A percentile compares a stretch with the other conserved stretches of the same genome.
Evolutionary conservation across 2,329 filamentous ascomycete species (phyloP).

Genomic region (Blastomyces emzantsi): DNA sequence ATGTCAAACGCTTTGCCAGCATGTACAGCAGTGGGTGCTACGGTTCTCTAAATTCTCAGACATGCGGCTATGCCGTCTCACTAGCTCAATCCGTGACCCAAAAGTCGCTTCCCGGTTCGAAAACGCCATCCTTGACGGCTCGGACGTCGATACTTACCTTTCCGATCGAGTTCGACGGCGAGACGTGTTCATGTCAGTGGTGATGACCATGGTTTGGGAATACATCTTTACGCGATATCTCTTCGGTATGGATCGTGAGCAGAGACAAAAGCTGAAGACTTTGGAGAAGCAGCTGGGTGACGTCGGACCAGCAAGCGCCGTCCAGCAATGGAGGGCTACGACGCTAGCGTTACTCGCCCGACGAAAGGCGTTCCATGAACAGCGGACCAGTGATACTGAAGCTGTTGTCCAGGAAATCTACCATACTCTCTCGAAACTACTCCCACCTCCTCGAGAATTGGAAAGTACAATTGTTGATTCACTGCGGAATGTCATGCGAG

Average conservation of each 20-base stretch:
- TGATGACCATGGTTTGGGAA: conserved; percentile 99
- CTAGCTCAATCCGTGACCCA: conserved; percentile 77
- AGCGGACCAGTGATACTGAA: conserved; percentile 84
- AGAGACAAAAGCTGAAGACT: conserved; percentile 92
- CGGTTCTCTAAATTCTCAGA: conserved; percentile 98
- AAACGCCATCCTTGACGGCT: conserved; percentile 87
- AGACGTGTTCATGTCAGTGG: conserved; percentile 96
- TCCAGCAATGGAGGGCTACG: conserved; percentile 93
- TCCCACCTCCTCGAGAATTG: conserved; percentile 75
- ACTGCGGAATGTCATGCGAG: conserved; percentile 74
- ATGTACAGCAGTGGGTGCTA: conserved; percentile 95
- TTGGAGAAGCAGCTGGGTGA: conserved; percentile 87
- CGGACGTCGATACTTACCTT: conserved; percentile 82
- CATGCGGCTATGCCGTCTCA: conserved; percentile 74
- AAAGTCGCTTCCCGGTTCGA: conserved; percentile 91
- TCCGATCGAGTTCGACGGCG: conserved; percentile 78
- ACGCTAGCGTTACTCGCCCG: conserved; percentile 82
- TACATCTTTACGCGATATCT: conserved; percentile 97
- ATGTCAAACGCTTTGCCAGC: conserved; percentile 89
- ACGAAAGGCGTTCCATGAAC: conserved; percentile 67
- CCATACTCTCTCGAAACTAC: conserved; percentile 69
- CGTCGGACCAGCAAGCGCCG: conserved; percentile 77
- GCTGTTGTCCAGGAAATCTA: conserved; percentile 91
- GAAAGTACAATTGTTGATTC: conserved; percentile 74
- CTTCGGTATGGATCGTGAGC: conserved; percentile 97